phyloP scores from a whole-genome alignment of 2,329 filamentous ascomycete species.

The Didymella arachidicola region DNA sequence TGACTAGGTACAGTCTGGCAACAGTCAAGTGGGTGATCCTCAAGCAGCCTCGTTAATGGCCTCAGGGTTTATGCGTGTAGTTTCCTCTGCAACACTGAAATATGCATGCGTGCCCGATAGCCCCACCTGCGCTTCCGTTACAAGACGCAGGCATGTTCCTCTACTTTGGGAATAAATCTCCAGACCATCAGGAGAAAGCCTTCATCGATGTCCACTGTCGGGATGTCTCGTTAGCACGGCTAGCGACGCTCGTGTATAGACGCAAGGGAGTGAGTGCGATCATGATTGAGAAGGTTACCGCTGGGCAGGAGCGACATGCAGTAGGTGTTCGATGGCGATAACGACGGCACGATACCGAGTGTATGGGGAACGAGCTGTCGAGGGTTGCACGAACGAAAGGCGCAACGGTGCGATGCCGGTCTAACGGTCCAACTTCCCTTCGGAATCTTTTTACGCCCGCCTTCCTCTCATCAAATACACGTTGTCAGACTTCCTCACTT shows the following conservation, averaged over 20 bases:
- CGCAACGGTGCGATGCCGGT: slow-evolving; percentile 4
- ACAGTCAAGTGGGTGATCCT: neutral
- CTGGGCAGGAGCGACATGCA: neutral
- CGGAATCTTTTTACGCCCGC: neutral
- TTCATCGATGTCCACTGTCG: neutral
- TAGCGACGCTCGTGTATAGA: neutral
- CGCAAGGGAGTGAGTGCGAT: neutral
- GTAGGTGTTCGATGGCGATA: neutral
- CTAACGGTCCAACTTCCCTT: neutral
- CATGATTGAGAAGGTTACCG: neutral
- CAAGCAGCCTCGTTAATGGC: neutral
- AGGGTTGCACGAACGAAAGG: slow-evolving; percentile 6
- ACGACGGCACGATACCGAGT: neutral
- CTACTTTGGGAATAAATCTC: neutral
- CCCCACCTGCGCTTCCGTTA: neutral
- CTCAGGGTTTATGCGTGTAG: neutral
- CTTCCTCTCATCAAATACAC: neutral
- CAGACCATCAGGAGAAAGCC: neutral
- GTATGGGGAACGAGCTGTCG: neutral
- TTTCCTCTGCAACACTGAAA: neutral
- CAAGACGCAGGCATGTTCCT: neutral
- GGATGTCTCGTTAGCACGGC: neutral
- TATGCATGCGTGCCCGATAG: slow-evolving; percentile 1
- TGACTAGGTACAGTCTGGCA: neutral
- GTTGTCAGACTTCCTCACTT: neutral